These are phyloP conservation scores for Nakaseomyces delphensis DNA, from an alignment of 1,139 yeast species.

Conservation along the genomic window DNA sequence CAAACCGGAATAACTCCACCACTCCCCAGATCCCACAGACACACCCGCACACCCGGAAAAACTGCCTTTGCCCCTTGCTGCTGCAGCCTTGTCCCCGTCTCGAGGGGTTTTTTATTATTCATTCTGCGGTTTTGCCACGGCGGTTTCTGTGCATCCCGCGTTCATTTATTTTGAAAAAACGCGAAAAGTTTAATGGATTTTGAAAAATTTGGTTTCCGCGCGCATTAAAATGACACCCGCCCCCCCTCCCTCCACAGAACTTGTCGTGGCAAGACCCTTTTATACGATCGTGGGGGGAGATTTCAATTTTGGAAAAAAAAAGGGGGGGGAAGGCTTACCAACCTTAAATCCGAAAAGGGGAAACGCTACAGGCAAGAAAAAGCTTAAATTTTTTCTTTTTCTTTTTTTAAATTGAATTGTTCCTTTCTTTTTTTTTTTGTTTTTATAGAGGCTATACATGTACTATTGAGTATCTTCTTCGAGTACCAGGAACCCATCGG, in stretches of 20 bases:
- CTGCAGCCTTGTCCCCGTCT: no score
- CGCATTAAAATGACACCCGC: background rate
- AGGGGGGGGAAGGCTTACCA: background rate
- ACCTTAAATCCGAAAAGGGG: slow-evolving; percentile 3
- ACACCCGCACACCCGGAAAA: background rate
- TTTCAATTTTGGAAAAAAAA: no score
- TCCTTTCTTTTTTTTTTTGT: no score
- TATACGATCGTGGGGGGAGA: no score
- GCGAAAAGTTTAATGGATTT: background rate
- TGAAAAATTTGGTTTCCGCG: background rate
- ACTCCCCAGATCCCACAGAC: background rate
- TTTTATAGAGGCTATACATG: no score
- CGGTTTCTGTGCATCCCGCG: background rate
- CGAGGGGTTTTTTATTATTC: background rate
- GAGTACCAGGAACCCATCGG: background rate
- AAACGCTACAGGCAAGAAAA: no score
- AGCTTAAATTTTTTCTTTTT: no score
- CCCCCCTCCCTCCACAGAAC: no score
- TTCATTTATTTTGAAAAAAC: background rate
- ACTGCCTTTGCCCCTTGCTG: no score
- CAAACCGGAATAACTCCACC: no score
- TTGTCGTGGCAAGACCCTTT: no score
- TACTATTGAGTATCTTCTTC: slow-evolving; percentile 2
- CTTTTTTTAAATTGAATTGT: no score
- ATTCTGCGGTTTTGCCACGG: background rate